A percentile compares a stretch with the other conserved stretches of the same genome.
These are phyloP conservation scores for Claviceps citrina DNA, from an alignment of 2,329 filamentous ascomycete species.

Conservation along the genomic window DNA sequence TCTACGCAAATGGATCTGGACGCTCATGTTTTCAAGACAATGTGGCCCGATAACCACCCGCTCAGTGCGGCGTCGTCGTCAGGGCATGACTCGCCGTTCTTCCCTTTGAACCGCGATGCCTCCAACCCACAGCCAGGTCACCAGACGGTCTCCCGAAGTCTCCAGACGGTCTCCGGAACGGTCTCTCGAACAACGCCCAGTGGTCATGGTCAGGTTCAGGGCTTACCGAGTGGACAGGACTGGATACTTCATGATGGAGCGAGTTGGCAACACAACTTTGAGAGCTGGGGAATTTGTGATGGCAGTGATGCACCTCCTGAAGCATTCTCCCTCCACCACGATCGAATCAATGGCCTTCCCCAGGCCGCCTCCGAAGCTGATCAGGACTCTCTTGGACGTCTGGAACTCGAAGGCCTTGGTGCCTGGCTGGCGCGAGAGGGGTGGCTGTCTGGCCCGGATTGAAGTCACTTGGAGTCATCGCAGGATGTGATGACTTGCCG, in stretches of 20 bases:
- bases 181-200: too few relatives aligned
- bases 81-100: constrained; percentile 3
- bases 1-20: constrained; percentile 10
- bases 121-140: constrained; percentile 8
- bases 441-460: constrained; percentile 24
- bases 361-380: constrained; percentile 2
- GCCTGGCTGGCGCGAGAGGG: constrained; percentile 17
- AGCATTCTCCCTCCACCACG: constrained; percentile 17
- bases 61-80: background rate
- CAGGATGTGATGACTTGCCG: background rate
- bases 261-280: constrained; percentile 43
- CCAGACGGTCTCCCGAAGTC: constrained; percentile 7
- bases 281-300: constrained; percentile 31
- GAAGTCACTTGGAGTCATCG: constrained; percentile 1
- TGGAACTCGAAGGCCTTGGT: constrained; percentile 18
- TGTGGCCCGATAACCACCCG: constrained; percentile 10
- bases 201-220: constrained; percentile 5
- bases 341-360: constrained; percentile 7
- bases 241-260: constrained; percentile 44
- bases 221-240: constrained; percentile 31
- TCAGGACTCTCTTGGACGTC: constrained; percentile 10
- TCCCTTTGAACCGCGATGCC: constrained; percentile 1
- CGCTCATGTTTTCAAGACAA: constrained; percentile 11
- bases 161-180: too few relatives aligned
- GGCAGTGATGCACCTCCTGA: constrained; percentile 11